These are phyloP conservation scores for Fraxinus baroniana DNA, from an alignment of 305 asterid genomes.

Conservation along the genomic window DNA sequence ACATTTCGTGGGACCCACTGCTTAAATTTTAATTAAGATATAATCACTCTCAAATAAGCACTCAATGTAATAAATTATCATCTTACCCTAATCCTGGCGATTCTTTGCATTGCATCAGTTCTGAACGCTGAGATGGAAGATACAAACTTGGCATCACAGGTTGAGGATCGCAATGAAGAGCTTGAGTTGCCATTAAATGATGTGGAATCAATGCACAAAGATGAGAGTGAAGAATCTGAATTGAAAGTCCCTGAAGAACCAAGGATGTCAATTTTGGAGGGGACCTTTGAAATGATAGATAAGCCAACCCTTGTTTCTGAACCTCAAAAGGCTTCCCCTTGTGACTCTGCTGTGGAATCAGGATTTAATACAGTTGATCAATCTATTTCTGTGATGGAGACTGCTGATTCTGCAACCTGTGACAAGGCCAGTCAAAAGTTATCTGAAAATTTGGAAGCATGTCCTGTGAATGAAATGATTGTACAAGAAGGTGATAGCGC, in stretches of 20 bases:
- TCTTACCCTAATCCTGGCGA: conserved; percentile 16
- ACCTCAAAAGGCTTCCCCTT: conserved; percentile 29
- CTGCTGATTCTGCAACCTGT: conserved; percentile 32
- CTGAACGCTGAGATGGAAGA: conserved; percentile 44
- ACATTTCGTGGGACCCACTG: background rate
- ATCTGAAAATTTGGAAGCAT: conserved; percentile 25
- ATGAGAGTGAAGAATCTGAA: conserved; percentile 34
- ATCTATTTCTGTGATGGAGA: conserved; percentile 34
- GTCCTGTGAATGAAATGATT: conserved; percentile 28
- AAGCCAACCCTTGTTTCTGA: conserved; percentile 35
- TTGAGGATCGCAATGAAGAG: conserved; percentile 33
- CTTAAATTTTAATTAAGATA: background rate
- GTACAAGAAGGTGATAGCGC: conserved; percentile 34
- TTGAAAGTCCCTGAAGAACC: conserved; percentile 35
- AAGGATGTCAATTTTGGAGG: conserved; percentile 28
- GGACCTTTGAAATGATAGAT: conserved; percentile 23
- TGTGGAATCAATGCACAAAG: conserved; percentile 20
- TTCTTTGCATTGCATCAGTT: conserved; percentile 39
- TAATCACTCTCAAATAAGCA: background rate
- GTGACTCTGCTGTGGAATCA: conserved; percentile 33
- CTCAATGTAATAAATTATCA: background rate
- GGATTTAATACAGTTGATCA: conserved; percentile 29
- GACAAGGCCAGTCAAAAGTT: conserved; percentile 33
- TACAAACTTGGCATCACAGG: conserved; percentile 30
- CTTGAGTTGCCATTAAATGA: conserved; percentile 29